These are phyloP conservation scores for Castanopsis chinensis DNA, from an alignment of 306 rosid genomes.

Conservation along the genomic window DNA sequence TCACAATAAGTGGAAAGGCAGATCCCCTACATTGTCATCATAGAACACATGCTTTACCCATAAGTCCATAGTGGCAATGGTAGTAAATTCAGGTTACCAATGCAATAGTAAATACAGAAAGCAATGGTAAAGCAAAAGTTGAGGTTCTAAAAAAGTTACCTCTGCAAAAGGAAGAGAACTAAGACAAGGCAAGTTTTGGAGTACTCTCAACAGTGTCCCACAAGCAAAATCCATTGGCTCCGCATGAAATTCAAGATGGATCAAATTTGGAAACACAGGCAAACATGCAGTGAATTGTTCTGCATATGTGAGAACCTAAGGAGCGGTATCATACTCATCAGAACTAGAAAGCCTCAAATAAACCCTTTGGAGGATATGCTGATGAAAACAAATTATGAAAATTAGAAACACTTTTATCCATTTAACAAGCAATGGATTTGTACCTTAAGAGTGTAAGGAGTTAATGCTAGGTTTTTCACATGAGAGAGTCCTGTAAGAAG, in stretches of 20 bases:
- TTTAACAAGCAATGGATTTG: not conserved
- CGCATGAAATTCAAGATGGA: not conserved
- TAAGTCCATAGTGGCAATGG: no score
- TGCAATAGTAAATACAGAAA: not conserved
- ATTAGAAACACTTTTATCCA: not conserved
- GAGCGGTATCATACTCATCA: not conserved
- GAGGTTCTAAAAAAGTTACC: not conserved
- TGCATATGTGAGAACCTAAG: not conserved
- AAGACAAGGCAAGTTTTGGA: not conserved
- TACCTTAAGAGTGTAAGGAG: not conserved
- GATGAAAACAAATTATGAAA: not conserved
- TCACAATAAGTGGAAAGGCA: not conserved
- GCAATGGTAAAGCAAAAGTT: not conserved
- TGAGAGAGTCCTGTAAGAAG: not conserved
- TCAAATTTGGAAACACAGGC: not conserved
- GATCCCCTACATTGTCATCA: not conserved
- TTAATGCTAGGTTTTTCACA: not conserved
- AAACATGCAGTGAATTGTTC: not conserved
- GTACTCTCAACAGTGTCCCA: not conserved
- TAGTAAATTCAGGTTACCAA: not conserved
- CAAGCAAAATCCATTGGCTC: not conserved
- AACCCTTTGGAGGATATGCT: no score
- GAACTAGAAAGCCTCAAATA: no score
- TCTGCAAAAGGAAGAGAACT: not conserved
- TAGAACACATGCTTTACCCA: no score